Conservation (phyloP, 352 stramenopile species). For the Pythium vanterpoolii region DNA sequence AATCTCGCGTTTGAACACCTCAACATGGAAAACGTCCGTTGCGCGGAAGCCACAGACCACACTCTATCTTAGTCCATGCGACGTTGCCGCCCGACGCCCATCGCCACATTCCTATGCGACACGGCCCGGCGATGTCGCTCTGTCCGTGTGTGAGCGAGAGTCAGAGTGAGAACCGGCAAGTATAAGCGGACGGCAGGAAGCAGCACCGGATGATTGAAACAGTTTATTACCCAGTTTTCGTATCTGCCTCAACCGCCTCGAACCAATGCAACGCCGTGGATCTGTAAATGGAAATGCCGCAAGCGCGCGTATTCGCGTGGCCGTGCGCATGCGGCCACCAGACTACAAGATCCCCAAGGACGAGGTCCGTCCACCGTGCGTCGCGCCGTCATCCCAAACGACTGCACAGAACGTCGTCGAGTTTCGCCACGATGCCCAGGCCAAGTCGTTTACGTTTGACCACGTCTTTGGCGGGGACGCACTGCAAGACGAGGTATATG, state of each 20-base stretch:
- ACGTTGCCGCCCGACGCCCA: background rate
- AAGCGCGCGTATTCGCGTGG: constrained; percentile 48
- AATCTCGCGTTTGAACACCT: background rate
- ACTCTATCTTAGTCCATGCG: constrained; percentile 20
- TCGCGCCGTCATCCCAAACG: constrained; percentile 4
- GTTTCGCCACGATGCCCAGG: constrained; percentile 34
- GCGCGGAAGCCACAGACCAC: background rate
- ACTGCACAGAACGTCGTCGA: constrained; percentile 24
- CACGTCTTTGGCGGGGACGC: constrained; percentile 45
- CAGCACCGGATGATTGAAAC: background rate
- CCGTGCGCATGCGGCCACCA: constrained; percentile 56
- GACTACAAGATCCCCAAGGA: constrained; percentile 28
- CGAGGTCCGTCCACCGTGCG: constrained; percentile 16
- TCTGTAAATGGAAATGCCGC: constrained; percentile 12
- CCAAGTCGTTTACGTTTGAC: constrained; percentile 64
- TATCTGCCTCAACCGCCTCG: background rate
- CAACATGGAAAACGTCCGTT: background rate
- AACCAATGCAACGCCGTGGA: constrained; percentile 15
- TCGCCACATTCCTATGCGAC: background rate
- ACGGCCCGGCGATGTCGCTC: background rate
- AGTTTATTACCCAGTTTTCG: constrained; percentile 1
- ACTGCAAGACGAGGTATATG: constrained; percentile 47
- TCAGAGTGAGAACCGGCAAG: background rate
- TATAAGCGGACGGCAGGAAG: background rate
- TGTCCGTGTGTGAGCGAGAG: too few relatives aligned